Conservation (phyloP, 2,329 filamentous ascomycete species). For the Endothia cerciana region DNA sequence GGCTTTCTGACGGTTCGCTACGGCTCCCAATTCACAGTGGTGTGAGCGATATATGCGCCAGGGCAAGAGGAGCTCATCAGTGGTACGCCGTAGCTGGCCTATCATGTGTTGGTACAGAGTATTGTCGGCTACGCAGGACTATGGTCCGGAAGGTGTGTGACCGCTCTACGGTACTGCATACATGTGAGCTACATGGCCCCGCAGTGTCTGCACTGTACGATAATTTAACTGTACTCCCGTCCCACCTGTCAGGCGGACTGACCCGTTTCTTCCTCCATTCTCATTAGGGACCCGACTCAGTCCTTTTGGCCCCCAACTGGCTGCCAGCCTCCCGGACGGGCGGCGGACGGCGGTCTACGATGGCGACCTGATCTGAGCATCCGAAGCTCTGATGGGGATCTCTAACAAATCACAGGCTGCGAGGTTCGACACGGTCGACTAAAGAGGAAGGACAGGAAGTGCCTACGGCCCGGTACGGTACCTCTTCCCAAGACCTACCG, state of each 20-base stretch:
- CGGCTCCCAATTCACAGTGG: background rate
- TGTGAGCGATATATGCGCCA: background rate
- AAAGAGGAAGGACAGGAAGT: constrained; percentile 26
- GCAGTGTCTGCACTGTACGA: constrained; percentile 19
- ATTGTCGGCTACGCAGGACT: background rate
- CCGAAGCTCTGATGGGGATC: background rate
- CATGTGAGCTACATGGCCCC: constrained; percentile 5
- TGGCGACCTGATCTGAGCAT: constrained; percentile 5
- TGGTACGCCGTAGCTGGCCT: background rate
- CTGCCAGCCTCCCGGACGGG: background rate
- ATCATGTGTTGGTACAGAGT: background rate
- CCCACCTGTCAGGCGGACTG: constrained; percentile 22
- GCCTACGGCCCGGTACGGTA: constrained; percentile 14
- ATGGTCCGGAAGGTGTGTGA: constrained; percentile 1
- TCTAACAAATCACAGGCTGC: constrained; percentile 20
- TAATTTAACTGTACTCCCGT: constrained; percentile 13
- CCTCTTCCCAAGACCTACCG: constrained; percentile 3
- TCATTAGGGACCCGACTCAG: constrained; percentile 20
- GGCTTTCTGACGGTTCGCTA: background rate
- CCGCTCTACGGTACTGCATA: constrained; percentile 10
- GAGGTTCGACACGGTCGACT: constrained; percentile 16
- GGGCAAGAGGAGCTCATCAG: background rate
- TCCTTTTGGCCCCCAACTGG: constrained; percentile 13
- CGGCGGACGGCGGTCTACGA: constrained; percentile 9
- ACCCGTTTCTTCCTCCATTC: constrained; percentile 19